These are phyloP conservation scores for Cydonia oblonga DNA, from an alignment of 331 rosid genomes.

Conservation along the genomic window DNA sequence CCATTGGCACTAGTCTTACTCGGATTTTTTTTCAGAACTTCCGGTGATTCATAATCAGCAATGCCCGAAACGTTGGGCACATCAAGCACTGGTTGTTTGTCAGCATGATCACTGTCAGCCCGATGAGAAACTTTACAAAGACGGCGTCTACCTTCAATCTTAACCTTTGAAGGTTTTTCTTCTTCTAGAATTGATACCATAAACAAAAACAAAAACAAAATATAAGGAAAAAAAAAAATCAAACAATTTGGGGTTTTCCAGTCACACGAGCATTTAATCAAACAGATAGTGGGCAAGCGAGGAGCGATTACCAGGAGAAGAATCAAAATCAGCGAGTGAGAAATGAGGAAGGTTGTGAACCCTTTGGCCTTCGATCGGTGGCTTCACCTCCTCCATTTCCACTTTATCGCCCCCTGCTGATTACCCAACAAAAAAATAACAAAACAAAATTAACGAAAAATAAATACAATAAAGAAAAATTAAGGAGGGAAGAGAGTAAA, in stretches of 20 bases:
- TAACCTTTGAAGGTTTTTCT: slow-evolving; percentile 43
- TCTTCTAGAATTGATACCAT: slow-evolving; percentile 18
- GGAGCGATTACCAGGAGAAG: slow-evolving; percentile 21
- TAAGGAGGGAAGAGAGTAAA: neutral
- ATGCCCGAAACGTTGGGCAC: slow-evolving; percentile 23
- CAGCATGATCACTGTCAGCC: slow-evolving; percentile 4
- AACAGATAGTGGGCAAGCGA: neutral
- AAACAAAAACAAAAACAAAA: neutral
- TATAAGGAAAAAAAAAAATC: neutral
- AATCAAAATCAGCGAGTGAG: slow-evolving; percentile 30
- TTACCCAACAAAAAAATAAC: no score
- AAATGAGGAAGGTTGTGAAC: slow-evolving; percentile 28
- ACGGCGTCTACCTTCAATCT: slow-evolving; percentile 66
- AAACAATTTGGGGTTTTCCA: neutral
- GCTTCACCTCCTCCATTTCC: slow-evolving; percentile 13
- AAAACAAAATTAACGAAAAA: neutral
- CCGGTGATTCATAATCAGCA: slow-evolving; percentile 48
- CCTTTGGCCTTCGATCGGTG: slow-evolving; percentile 4
- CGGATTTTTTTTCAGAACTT: slow-evolving; percentile 5
- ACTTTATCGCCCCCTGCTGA: slow-evolving; percentile 1
- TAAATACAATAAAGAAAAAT: no score
- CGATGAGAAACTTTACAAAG: slow-evolving; percentile 50
- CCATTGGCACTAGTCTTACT: slow-evolving; percentile 12
- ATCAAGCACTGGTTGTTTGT: slow-evolving; percentile 14
- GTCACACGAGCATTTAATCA: neutral